Percentiles rank a stretch among this genome's conserved stretches.
phyloP scores from a whole-genome alignment of 2,329 filamentous ascomycete genomes.

The Pezicula radicicola region DNA sequence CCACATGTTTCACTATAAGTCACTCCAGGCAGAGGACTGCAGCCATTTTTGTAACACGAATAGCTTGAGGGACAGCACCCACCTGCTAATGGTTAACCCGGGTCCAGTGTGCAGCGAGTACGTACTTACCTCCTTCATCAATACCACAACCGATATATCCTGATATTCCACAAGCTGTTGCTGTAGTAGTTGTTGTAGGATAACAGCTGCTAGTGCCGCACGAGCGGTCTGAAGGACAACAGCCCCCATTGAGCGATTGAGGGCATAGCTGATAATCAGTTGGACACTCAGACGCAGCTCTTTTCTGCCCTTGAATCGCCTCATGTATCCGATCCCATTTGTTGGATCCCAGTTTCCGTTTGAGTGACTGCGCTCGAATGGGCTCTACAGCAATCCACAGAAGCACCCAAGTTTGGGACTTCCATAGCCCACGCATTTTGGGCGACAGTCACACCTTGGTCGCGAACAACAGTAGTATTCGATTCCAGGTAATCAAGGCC shows the following conservation, averaged over 20 bases:
- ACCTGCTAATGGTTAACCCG: constrained; percentile 13
- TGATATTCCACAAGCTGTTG: constrained; percentile 19
- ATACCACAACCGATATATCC: constrained; percentile 23
- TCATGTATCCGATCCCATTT: constrained; percentile 25
- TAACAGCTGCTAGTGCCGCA: constrained; percentile 45
- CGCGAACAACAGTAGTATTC: no score
- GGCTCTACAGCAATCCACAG: no score
- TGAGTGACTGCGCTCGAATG: background rate
- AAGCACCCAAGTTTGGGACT: no score
- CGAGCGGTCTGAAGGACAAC: constrained; percentile 40
- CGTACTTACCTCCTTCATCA: constrained; percentile 22
- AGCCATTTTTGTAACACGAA: constrained; percentile 41
- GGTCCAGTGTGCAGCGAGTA: constrained; percentile 17
- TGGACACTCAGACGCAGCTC: constrained; percentile 21
- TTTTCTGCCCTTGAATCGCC: constrained; percentile 23
- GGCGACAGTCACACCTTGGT: no score
- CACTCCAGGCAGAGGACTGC: constrained; percentile 41
- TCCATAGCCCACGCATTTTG: no score
- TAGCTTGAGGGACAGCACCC: constrained; percentile 40
- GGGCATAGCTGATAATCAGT: constrained; percentile 22
- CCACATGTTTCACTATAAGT: constrained; percentile 40
- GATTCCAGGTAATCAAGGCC: no score
- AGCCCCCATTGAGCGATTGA: constrained; percentile 24
- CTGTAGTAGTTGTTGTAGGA: constrained; percentile 21
- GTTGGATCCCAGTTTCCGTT: constrained; percentile 22